Conservation (phyloP, 2,329 filamentous ascomycete genomes). For the Onygenales sp. region DNA sequence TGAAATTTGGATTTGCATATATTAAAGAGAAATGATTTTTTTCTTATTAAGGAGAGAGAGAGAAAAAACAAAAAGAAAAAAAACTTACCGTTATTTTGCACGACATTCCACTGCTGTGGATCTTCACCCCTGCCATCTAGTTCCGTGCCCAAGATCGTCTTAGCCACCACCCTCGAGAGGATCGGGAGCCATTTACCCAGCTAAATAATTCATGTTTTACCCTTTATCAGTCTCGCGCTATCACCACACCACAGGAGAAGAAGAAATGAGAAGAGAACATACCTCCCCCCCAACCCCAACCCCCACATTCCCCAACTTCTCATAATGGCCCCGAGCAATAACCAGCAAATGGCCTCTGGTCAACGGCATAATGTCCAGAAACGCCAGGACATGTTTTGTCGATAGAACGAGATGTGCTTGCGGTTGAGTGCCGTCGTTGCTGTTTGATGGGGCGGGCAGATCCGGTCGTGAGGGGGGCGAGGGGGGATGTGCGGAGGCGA, state of each 20-base stretch:
- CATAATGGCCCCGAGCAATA: conserved; percentile 65
- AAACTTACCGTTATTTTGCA: conserved; percentile 75
- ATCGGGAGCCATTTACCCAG: conserved; percentile 38
- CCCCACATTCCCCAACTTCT: conserved; percentile 65
- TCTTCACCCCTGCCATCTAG: conserved; percentile 50
- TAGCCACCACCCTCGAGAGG: conserved; percentile 60
- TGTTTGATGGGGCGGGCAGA: conserved; percentile 4
- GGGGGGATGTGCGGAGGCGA: conserved; percentile 42
- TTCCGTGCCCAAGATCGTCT: conserved; percentile 49
- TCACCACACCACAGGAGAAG: background rate
- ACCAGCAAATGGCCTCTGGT: conserved; percentile 75
- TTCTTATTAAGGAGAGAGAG: conserved; percentile 1
- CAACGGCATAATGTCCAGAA: conserved; percentile 88
- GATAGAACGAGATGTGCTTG: conserved; percentile 58
- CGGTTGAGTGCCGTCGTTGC: background rate
- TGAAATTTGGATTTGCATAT: background rate
- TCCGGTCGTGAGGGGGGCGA: conserved; percentile 16
- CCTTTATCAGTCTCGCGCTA: background rate
- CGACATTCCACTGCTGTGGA: conserved; percentile 83
- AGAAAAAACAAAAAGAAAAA: conserved; percentile 4
- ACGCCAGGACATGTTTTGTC: conserved; percentile 68
- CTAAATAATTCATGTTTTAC: conserved; percentile 14
- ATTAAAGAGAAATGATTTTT: background rate
- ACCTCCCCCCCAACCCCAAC: conserved; percentile 57
- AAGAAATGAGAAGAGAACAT: conserved; percentile 36